phyloP scores from a whole-genome alignment of 2,329 filamentous ascomycete species.

The Incumbomyces lentus region DNA sequence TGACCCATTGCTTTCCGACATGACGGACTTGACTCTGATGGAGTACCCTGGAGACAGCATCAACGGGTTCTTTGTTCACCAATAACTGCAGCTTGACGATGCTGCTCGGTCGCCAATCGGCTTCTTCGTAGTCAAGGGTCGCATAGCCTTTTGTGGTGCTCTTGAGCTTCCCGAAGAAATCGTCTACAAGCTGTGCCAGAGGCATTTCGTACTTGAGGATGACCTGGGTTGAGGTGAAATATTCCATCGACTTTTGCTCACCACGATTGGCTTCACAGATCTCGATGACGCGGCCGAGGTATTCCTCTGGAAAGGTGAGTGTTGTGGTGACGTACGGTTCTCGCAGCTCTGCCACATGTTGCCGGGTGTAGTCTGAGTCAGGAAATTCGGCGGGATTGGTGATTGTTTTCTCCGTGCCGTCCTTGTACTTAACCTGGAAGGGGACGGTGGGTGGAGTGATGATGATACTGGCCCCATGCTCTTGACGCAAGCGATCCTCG shows the following conservation, averaged over 20 bases:
- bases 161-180: constrained; percentile 95
- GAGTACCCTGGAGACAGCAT: constrained; percentile 85
- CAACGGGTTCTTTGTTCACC: constrained; percentile 86
- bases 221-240: constrained; percentile 85
- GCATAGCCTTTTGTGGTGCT: constrained; percentile 90
- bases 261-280: constrained; percentile 85
- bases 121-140: constrained; percentile 91
- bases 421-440: constrained; percentile 69
- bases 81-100: constrained; percentile 85
- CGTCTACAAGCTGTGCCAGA: constrained; percentile 81
- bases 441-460: constrained; percentile 94
- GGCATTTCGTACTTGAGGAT: constrained; percentile 90
- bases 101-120: constrained; percentile 69
- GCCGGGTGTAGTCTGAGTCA: constrained; percentile 50
- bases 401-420: constrained; percentile 68
- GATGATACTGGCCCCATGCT: constrained; percentile 90
- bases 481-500: constrained; percentile 84
- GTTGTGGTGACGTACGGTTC: constrained; percentile 73
- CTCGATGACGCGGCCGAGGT: constrained; percentile 88
- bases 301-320: constrained; percentile 85
- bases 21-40: constrained; percentile 72
- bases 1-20: constrained; percentile 77
- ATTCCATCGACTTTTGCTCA: constrained; percentile 75
- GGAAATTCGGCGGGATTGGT: constrained; percentile 85
- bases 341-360: constrained; percentile 51